These are phyloP conservation scores for Paxillus ammoniavirescens DNA, from an alignment of 768 basidiomycete species.

Conservation along the genomic window DNA sequence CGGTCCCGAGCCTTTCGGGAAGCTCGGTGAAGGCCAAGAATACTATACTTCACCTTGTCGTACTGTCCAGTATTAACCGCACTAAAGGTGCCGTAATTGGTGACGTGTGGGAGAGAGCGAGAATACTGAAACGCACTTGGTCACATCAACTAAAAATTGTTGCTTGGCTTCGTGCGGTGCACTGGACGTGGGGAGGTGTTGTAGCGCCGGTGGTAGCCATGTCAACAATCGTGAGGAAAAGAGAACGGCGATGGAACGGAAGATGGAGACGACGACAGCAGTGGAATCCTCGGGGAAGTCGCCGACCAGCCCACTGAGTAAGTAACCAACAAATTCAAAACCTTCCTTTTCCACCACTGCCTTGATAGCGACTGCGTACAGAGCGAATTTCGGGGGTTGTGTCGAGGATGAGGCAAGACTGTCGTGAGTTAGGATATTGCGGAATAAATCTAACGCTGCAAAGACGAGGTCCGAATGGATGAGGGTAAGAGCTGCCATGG, in stretches of 20 bases:
- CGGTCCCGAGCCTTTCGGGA: conserved; percentile 75
- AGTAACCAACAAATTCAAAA: conserved; percentile 60
- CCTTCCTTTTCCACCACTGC: conserved; percentile 69
- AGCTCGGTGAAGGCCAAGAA: conserved; percentile 66
- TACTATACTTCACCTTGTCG: conserved; percentile 82
- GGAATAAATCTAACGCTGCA: conserved; percentile 79
- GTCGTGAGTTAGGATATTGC: conserved; percentile 72
- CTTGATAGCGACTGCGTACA: conserved; percentile 63
- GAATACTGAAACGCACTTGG: conserved; percentile 50
- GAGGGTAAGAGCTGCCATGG: conserved; percentile 77
- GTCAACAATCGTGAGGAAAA: conserved; percentile 67
- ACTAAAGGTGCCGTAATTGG: conserved; percentile 36
- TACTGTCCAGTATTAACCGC: conserved; percentile 62
- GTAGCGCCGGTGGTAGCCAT: conserved; percentile 74
- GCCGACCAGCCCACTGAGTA: conserved; percentile 77
- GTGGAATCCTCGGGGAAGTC: conserved; percentile 88
- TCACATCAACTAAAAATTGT: conserved; percentile 72
- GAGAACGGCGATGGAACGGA: conserved; percentile 63
- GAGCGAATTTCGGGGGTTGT: conserved; percentile 56
- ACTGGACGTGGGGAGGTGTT: conserved; percentile 60
- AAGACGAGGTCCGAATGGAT: conserved; percentile 82
- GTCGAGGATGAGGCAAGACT: conserved; percentile 50
- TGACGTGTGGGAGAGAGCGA: conserved; percentile 5
- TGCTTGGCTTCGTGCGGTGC: conserved; percentile 66
- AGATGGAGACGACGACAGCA: conserved; percentile 70